Conservation (phyloP, 345 rosid genomes). For the Pistacia integerrima region DNA sequence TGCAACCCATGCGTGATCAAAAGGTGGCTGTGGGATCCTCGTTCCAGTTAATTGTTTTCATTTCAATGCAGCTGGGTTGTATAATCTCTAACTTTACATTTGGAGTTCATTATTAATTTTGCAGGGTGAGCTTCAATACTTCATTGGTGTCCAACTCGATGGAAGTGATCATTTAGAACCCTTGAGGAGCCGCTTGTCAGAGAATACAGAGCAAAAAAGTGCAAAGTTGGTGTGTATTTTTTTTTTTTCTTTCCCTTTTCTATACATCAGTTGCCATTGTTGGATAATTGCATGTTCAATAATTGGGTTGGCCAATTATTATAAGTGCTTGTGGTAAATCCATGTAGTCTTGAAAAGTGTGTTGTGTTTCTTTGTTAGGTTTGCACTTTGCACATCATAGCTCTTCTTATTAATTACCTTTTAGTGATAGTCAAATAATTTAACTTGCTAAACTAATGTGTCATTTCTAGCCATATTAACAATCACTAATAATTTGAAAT, state of each 20-base stretch:
- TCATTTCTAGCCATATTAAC: neutral
- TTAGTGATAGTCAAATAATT: slow-evolving; percentile 6
- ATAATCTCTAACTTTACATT: neutral
- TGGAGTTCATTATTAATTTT: slow-evolving; percentile 22
- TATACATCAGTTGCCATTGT: neutral
- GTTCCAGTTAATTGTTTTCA: slow-evolving; percentile 13
- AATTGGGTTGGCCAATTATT: neutral
- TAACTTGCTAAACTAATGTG: neutral
- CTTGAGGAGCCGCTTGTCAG: slow-evolving; percentile 77
- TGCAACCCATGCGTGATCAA: slow-evolving; percentile 98
- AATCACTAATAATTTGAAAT: too few species aligned
- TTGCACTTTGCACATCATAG: neutral
- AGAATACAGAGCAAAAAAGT: slow-evolving; percentile 66
- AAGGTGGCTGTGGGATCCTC: slow-evolving; percentile 45
- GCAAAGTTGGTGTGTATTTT: slow-evolving; percentile 63
- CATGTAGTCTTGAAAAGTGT: too few species aligned
- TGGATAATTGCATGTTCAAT: slow-evolving; percentile 1
- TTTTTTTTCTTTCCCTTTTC: slow-evolving; percentile 2
- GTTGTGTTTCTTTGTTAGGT: neutral
- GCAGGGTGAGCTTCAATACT: slow-evolving; percentile 98
- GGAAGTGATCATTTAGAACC: slow-evolving; percentile 97
- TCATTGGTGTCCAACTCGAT: slow-evolving; percentile 98
- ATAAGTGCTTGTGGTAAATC: neutral
- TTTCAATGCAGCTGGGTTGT: slow-evolving; percentile 1
- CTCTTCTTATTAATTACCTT: neutral